Base-by-base conservation (phyloP, 306 rosid species). In the Gastrolobium villosum region DNA sequence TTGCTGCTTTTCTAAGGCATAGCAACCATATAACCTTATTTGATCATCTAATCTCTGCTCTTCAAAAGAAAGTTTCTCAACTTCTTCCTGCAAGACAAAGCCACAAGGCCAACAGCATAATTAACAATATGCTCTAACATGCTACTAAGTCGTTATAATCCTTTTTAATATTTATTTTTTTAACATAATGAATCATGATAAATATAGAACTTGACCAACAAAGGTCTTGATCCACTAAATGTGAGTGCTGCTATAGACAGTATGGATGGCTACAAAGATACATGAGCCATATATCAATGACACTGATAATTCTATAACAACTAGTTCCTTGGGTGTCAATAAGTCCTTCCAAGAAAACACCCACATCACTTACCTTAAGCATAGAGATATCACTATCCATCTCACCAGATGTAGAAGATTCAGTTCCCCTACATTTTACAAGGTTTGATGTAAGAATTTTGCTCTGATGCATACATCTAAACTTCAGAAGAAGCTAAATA, bases 31-130 rank as follows among this genome's bases (percentile, higher is more conserved):
- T 65, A 80, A 95, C 99, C 98, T 91, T 90, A 89, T 96, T 84
- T 67, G 96, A 74, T 93, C 94, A 77, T 96, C 98, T 80, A 96
- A 75, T 65, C 81, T 75, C 74, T 78, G 88, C 86, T 96, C 99
- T 84, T 91, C 92, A 81, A 83, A 69, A 77, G 96, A 74, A 80
- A 96, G 91, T 65, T 78, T 87, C 73, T 90, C 94, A 81, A 93
- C 92, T 76, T 96, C 99, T 37, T 72, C 91, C 99, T 96, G 96
- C 92, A 95, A 72, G 76, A 86, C 32, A 87, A 77, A 81, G 64
- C 70, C 79, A 74, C 69, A 70, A 56, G 72, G 67, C 41, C 65
- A 55, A 52, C 82, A 54, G 49, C 65, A 81, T 76, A 65, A 87
- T 77, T 68, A 65, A 56, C 70, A 57, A 36, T 31, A 76, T 61